Conservation (phyloP, 345 rosid genomes). For the Syzygium oleosum region DNA sequence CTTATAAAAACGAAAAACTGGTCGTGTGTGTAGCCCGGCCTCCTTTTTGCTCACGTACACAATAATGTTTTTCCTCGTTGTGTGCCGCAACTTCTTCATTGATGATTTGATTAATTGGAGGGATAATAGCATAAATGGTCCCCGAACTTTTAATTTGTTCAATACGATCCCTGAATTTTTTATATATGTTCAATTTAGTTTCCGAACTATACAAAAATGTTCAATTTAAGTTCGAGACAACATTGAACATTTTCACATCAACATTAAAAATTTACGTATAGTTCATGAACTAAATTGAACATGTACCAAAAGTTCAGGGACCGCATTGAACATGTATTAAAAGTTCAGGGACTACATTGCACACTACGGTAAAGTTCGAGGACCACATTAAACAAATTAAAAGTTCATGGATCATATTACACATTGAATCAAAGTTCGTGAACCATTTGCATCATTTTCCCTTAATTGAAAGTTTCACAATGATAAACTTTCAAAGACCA, state of each 20-base stretch:
- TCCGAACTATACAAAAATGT: fast-evolving
- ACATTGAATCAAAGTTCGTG: fast-evolving
- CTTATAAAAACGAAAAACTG: no score
- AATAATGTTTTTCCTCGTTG: no score
- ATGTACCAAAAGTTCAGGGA: fast-evolving
- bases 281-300: fast-evolving
- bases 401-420: fast-evolving
- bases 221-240: no score
- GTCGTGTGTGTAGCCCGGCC: no score
- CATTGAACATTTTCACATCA: fast-evolving
- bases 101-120: no score
- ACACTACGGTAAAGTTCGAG: fast-evolving
- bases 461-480: neutral
- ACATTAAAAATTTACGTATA: fast-evolving
- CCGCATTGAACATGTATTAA: fast-evolving
- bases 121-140: no score
- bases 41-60: no score
- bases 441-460: fast-evolving
- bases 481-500: neutral
- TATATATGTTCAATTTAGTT: fast-evolving
- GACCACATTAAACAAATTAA: fast-evolving
- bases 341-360: fast-evolving
- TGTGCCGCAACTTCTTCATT: no score
- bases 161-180: fast-evolving
- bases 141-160: fast-evolving